Conservation (phyloP, 2,329 filamentous ascomycete genomes). For the Lecanicillium sp. region DNA sequence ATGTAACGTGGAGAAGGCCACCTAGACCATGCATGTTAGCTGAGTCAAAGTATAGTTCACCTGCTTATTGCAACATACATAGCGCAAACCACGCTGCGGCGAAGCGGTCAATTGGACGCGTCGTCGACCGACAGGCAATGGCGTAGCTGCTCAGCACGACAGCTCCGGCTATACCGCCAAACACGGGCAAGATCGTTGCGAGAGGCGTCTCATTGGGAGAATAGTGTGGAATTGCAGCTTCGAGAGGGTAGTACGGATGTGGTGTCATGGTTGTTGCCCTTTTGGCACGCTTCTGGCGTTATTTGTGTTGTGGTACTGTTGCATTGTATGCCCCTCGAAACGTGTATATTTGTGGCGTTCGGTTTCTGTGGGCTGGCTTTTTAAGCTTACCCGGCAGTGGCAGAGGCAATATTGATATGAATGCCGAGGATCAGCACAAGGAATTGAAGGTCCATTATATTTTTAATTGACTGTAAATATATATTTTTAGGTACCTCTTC, state of each 20-base stretch:
- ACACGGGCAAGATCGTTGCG: constrained; percentile 23
- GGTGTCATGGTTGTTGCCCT: constrained; percentile 1
- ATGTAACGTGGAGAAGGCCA: constrained; percentile 68
- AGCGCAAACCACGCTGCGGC: constrained; percentile 47
- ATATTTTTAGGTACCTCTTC: too few relatives aligned
- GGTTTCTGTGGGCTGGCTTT: too few relatives aligned
- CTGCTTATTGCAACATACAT: constrained; percentile 36
- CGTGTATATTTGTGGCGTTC: too few relatives aligned
- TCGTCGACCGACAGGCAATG: constrained; percentile 21
- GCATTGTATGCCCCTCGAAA: too few relatives aligned
- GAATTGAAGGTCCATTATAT: too few relatives aligned
- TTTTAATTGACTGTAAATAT: too few relatives aligned
- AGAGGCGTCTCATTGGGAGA: constrained; percentile 30
- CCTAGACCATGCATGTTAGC: constrained; percentile 27
- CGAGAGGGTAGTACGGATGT: constrained; percentile 38
- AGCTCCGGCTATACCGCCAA: constrained; percentile 26
- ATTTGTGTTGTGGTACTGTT: too few relatives aligned
- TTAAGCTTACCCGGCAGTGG: too few relatives aligned
- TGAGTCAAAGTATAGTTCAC: background rate
- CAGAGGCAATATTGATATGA: too few relatives aligned
- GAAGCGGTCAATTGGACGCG: constrained; percentile 28
- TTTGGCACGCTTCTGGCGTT: too few relatives aligned
- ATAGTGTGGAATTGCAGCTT: constrained; percentile 29
- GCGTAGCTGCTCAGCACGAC: constrained; percentile 21
- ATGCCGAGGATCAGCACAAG: too few relatives aligned